Conservation (phyloP, 2,329 filamentous ascomycete species). For the Cryphonectria radicalis region DNA sequence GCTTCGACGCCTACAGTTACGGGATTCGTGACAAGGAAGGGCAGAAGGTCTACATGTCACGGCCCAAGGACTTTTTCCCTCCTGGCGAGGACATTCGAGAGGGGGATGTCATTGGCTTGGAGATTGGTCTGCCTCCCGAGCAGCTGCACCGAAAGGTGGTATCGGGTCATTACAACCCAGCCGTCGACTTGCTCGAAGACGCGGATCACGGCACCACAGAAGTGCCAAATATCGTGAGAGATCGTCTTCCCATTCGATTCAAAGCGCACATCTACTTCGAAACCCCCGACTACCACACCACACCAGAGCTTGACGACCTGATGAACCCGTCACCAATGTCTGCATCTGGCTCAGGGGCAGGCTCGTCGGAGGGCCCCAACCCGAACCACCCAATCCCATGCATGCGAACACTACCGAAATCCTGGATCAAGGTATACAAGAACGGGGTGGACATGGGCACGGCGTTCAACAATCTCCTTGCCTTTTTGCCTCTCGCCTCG, state of each 20-base stretch:
- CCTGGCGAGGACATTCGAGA: slow-evolving; percentile 79
- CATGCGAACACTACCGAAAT: slow-evolving; percentile 85
- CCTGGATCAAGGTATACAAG: slow-evolving; percentile 87
- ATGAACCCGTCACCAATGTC: slow-evolving; percentile 69
- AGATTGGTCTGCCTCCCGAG: slow-evolving; percentile 88
- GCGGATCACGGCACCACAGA: slow-evolving; percentile 58
- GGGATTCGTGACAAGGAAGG: slow-evolving; percentile 87
- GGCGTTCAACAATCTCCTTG: slow-evolving; percentile 83
- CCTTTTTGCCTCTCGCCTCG: slow-evolving; percentile 90
- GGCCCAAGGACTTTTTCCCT: slow-evolving; percentile 87
- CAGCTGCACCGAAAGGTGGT: slow-evolving; percentile 87
- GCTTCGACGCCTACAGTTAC: slow-evolving; percentile 92
- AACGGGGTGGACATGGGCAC: slow-evolving; percentile 88
- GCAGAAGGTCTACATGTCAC: slow-evolving; percentile 90
- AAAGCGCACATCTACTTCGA: slow-evolving; percentile 95
- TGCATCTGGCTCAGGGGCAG: slow-evolving; percentile 43
- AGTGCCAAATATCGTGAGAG: slow-evolving; percentile 83
- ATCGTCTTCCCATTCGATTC: slow-evolving; percentile 92
- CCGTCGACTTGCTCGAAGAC: slow-evolving; percentile 71
- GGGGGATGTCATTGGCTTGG: slow-evolving; percentile 91
- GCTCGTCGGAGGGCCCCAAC: slow-evolving; percentile 64
- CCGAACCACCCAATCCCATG: slow-evolving; percentile 74
- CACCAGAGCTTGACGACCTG: slow-evolving; percentile 85
- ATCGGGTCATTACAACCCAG: slow-evolving; percentile 83
- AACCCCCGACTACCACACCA: slow-evolving; percentile 84